Percentiles rank a stretch among this genome's conserved stretches.
Evolutionary conservation across 306 rosid genomes (phyloP).

Genomic region (Canavalia gladiata): DNA sequence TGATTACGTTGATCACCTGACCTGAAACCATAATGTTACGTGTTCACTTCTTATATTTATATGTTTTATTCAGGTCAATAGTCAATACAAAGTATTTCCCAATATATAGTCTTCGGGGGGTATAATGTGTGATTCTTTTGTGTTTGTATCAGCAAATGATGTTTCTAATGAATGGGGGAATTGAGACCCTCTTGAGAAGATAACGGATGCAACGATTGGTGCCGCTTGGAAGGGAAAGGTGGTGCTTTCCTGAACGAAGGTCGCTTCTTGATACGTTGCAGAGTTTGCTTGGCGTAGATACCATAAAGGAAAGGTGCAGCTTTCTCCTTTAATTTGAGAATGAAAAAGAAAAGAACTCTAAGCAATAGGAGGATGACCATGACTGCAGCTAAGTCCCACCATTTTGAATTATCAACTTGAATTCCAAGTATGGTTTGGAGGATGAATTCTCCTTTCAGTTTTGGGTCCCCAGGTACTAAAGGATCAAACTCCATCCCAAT

Average conservation of each 20-base stretch:
- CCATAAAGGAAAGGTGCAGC: slow-evolving; percentile 62
- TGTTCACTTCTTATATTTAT: slow-evolving; percentile 10
- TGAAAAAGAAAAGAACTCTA: slow-evolving; percentile 72
- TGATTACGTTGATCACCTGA: neutral
- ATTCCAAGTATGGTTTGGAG: slow-evolving; percentile 72
- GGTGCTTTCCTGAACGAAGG: slow-evolving; percentile 79
- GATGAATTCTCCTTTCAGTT: slow-evolving; percentile 75
- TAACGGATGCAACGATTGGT: slow-evolving; percentile 72
- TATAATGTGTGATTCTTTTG: slow-evolving; percentile 15
- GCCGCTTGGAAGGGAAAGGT: slow-evolving; percentile 78
- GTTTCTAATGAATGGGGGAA: slow-evolving; percentile 73
- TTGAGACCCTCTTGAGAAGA: slow-evolving; percentile 84
- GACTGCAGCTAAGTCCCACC: slow-evolving; percentile 92
- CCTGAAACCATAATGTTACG: neutral
- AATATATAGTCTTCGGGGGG: neutral
- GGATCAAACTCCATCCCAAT: slow-evolving; percentile 80
- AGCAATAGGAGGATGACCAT: slow-evolving; percentile 56
- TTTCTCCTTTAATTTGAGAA: slow-evolving; percentile 78
- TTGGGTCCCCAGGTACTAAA: slow-evolving; percentile 59
- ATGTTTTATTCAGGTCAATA: neutral
- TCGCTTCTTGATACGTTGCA: slow-evolving; percentile 70
- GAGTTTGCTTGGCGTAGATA: slow-evolving; percentile 61
- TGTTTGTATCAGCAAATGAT: slow-evolving; percentile 25
- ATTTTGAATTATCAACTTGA: slow-evolving; percentile 69
- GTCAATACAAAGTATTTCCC: neutral